Evolutionary conservation across 495 filamentous ascomycete genomes (phyloP).

Genomic region (Daldinia concentrica): DNA sequence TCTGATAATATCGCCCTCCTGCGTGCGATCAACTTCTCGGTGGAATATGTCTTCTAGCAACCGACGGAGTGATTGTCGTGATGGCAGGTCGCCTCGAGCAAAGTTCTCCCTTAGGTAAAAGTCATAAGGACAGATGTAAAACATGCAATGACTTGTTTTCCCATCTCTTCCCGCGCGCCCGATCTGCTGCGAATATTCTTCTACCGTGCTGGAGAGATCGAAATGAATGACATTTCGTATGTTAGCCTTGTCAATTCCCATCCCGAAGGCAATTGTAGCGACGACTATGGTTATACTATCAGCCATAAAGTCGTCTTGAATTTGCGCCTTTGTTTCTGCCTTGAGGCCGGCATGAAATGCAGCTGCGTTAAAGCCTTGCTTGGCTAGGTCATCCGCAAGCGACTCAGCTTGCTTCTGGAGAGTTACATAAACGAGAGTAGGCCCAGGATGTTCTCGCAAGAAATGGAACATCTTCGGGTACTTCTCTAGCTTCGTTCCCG

Average conservation of each 20-base stretch:
- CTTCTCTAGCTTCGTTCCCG: constrained; percentile 52
- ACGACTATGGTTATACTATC: constrained; percentile 59
- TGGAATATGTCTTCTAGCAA: constrained; percentile 60
- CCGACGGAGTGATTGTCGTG: constrained; percentile 52
- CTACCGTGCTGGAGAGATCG: constrained; percentile 62
- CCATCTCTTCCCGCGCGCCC: constrained; percentile 67
- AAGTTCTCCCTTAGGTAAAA: constrained; percentile 64
- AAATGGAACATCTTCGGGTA: constrained; percentile 57
- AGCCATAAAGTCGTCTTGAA: constrained; percentile 65
- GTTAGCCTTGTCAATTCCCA: constrained; percentile 68
- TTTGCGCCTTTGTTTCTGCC: constrained; percentile 48
- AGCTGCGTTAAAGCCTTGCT: constrained; percentile 52
- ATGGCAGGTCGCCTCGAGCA: constrained; percentile 64
- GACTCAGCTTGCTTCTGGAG: constrained; percentile 60
- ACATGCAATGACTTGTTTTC: constrained; percentile 59
- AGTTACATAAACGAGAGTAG: constrained; percentile 67
- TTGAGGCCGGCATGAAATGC: constrained; percentile 65
- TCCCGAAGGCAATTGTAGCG: constrained; percentile 69
- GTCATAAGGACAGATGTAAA: constrained; percentile 63
- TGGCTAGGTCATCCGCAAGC: constrained; percentile 50
- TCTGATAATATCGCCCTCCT: constrained; percentile 56
- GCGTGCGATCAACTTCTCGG: constrained; percentile 27
- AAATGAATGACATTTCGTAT: constrained; percentile 69
- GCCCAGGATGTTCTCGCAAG: constrained; percentile 57
- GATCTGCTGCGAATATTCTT: constrained; percentile 69